Conservation (phyloP, 106 monocot genomes). For the Platanthera zijinensis region DNA sequence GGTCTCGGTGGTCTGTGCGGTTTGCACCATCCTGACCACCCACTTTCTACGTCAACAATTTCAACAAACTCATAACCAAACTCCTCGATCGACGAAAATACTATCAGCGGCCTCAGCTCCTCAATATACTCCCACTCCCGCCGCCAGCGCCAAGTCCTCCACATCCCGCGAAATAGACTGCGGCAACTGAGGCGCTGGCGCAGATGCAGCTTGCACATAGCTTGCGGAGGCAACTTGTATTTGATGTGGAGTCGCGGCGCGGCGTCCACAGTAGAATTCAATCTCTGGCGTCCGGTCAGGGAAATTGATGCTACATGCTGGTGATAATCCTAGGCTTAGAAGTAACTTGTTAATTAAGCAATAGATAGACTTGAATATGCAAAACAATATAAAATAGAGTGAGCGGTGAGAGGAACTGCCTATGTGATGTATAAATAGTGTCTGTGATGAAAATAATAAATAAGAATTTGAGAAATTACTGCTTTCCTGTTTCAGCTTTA, state of each 20-base stretch:
- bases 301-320: conserved; percentile 41
- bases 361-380: no score
- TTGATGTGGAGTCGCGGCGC: conserved; percentile 14
- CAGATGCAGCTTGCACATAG: conserved; percentile 8
- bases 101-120: neutral
- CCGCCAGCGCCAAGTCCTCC: neutral
- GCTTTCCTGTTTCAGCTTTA: no score
- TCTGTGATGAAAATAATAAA: no score
- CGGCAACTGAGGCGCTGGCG: neutral
- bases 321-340: neutral
- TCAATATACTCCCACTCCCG: neutral
- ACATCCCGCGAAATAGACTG: neutral
- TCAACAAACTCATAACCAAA: neutral
- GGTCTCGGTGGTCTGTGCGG: no score
- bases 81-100: neutral
- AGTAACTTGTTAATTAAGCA: no score
- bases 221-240: conserved; percentile 28
- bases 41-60: no score
- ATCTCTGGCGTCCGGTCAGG: conserved; percentile 12
- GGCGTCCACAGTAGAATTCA: neutral
- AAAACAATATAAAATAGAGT: no score
- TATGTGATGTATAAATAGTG: no score
- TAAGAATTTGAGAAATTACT: no score
- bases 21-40: no score
- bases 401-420: no score